Conservation (phyloP, 164 flowering plant genomes). For the Echeveria elegans region DNA sequence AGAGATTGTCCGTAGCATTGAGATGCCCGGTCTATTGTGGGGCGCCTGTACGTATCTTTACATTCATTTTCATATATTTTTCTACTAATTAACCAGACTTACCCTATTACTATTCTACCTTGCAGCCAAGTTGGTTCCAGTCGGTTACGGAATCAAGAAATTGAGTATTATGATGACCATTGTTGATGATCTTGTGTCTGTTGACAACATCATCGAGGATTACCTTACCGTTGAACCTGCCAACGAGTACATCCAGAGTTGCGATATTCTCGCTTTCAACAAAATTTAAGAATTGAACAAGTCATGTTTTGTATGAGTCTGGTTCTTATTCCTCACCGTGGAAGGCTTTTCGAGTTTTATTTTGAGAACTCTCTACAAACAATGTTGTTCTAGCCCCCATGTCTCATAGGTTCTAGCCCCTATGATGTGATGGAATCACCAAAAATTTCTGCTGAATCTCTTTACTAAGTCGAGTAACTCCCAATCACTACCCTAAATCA, state of each 20-base stretch:
- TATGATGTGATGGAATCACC: no score
- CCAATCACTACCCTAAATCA: no score
- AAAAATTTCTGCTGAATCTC: no score
- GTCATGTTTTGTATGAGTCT: neutral
- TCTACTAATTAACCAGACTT: no score
- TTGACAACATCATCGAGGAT: constrained; percentile 76
- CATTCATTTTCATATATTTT: no score
- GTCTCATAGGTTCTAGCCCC: no score
- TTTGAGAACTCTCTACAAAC: no score
- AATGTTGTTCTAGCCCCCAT: no score
- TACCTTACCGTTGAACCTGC: constrained; percentile 61
- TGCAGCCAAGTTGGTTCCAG: constrained; percentile 79
- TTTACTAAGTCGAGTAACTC: no score
- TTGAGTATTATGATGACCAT: constrained; percentile 81
- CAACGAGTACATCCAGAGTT: constrained; percentile 80
- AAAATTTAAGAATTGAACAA: constrained; percentile 33
- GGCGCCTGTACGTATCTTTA: constrained; percentile 55
- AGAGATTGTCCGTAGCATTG: constrained; percentile 68
- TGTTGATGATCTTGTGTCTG: constrained; percentile 88
- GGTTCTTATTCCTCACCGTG: no score
- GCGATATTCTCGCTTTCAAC: constrained; percentile 97
- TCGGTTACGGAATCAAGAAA: constrained; percentile 96
- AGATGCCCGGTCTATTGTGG: constrained; percentile 80
- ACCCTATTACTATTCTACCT: neutral
- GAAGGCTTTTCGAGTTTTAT: no score